phyloP scores from a whole-genome alignment of 441 rosid species.

The Hypseocharis bilobata region DNA sequence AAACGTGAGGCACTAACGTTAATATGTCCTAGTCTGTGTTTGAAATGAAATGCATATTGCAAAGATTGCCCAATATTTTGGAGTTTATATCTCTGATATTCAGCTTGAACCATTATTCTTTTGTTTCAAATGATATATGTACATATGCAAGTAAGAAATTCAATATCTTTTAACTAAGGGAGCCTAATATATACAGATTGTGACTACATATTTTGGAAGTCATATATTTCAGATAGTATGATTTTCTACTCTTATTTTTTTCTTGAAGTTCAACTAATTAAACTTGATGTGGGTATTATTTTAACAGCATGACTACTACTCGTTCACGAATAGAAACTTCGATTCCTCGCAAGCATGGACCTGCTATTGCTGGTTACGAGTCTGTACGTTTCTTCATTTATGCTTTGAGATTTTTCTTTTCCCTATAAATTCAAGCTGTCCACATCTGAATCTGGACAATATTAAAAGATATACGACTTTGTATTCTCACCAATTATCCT shows the following conservation, averaged over 20 bases:
- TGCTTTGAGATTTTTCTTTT: background rate
- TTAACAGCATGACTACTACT: constrained; percentile 66
- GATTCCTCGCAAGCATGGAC: constrained; percentile 95
- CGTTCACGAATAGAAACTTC: constrained; percentile 78
- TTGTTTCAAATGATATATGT: background rate
- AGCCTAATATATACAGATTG: background rate
- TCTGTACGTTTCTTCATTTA: constrained; percentile 42
- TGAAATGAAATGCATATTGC: background rate
- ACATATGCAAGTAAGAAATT: background rate
- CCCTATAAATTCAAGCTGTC: background rate
- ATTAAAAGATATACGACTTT: background rate
- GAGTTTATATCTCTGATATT: background rate
- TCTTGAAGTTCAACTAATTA: constrained; percentile 12
- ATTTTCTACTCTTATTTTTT: background rate
- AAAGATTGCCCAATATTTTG: background rate
- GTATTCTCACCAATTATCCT: constrained; percentile 7
- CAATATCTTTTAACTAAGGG: background rate
- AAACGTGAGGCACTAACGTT: too few species aligned
- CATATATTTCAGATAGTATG: background rate
- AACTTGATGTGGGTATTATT: constrained; percentile 15
- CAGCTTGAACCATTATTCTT: background rate
- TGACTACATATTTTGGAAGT: too few species aligned
- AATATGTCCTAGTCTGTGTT: too few species aligned
- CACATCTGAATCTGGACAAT: background rate
- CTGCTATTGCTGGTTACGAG: constrained; percentile 96